These are phyloP conservation scores for Phytophthora niederhauseri DNA, from an alignment of 352 stramenopile genomes.

Conservation along the genomic window DNA sequence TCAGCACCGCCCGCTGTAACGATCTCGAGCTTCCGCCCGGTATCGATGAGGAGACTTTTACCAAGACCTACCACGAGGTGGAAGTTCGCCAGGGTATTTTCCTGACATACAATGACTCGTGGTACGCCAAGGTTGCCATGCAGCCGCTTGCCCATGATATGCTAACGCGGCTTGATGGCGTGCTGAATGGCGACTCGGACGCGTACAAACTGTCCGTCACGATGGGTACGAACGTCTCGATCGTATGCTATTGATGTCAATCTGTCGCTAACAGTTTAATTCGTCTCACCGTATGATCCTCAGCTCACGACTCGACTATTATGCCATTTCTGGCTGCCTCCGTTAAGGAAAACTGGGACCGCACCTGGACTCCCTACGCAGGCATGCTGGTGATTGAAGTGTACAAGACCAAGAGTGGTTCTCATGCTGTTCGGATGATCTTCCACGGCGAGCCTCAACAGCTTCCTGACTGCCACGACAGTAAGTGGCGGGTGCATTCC, in stretches of 20 bases:
- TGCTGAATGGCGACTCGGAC: slow-evolving; percentile 42
- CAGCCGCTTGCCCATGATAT: slow-evolving; percentile 82
- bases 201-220: slow-evolving; percentile 74
- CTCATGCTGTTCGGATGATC: slow-evolving; percentile 65
- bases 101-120: slow-evolving; percentile 80
- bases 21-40: slow-evolving; percentile 63
- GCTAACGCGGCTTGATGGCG: slow-evolving; percentile 57
- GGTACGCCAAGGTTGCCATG: slow-evolving; percentile 86
- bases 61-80: slow-evolving; percentile 78
- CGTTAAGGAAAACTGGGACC: slow-evolving; percentile 77
- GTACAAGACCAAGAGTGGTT: slow-evolving; percentile 75
- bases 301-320: slow-evolving; percentile 82
- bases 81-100: slow-evolving; percentile 68
- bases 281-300: slow-evolving; percentile 5
- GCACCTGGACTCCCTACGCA: slow-evolving; percentile 86
- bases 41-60: slow-evolving; percentile 77
- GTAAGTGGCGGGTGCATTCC: slow-evolving; percentile 33
- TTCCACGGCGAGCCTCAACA: slow-evolving; percentile 77
- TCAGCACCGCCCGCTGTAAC: slow-evolving; percentile 86
- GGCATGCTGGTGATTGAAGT: slow-evolving; percentile 78
- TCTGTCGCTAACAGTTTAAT: neutral
- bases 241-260: neutral
- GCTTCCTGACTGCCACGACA: slow-evolving; percentile 76
- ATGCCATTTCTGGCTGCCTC: slow-evolving; percentile 84
- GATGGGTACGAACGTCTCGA: slow-evolving; percentile 53